phyloP scores from a whole-genome alignment of 495 filamentous ascomycete species.

The Penicillium maclennaniae region DNA sequence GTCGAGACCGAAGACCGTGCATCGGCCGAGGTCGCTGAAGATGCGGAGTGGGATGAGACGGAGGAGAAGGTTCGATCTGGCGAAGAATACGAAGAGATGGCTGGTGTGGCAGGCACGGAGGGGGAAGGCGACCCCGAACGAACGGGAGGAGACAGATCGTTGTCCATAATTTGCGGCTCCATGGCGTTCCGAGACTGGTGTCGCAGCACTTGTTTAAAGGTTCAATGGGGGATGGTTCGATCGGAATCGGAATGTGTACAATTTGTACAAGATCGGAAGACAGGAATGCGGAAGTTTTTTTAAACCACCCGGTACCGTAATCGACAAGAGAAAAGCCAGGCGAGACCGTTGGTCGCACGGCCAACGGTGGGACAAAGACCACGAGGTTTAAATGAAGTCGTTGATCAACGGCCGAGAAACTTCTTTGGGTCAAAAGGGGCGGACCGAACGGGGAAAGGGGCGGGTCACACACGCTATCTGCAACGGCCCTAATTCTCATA shows the following conservation, averaged over 20 bases:
- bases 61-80: constrained; percentile 73
- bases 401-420: constrained; percentile 30
- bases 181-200: constrained; percentile 23
- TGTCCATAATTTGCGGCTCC: constrained; percentile 29
- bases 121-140: constrained; percentile 57
- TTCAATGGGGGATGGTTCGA: not conserved
- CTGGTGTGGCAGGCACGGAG: constrained; percentile 56
- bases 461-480: constrained; percentile 16
- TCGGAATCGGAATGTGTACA: not conserved
- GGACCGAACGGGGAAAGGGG: constrained; percentile 18
- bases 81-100: constrained; percentile 58
- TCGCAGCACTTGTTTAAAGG: constrained; percentile 12
- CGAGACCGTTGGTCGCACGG: constrained; percentile 8
- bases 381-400: constrained; percentile 26
- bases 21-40: constrained; percentile 54
- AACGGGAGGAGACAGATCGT: constrained; percentile 23
- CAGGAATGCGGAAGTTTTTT: not conserved
- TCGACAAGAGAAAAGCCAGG: not conserved
- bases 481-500: not conserved
- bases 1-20: constrained; percentile 53
- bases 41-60: constrained; percentile 66
- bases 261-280: not conserved
- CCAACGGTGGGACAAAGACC: constrained; percentile 16
- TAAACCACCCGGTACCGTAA: not conserved
- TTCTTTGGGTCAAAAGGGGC: constrained; percentile 29